A percentile compares a stretch with the other conserved stretches of the same genome.
Conservation (phyloP, 1,284 basidiomycete species). For the Austroboletus novae-zelandiae region DNA sequence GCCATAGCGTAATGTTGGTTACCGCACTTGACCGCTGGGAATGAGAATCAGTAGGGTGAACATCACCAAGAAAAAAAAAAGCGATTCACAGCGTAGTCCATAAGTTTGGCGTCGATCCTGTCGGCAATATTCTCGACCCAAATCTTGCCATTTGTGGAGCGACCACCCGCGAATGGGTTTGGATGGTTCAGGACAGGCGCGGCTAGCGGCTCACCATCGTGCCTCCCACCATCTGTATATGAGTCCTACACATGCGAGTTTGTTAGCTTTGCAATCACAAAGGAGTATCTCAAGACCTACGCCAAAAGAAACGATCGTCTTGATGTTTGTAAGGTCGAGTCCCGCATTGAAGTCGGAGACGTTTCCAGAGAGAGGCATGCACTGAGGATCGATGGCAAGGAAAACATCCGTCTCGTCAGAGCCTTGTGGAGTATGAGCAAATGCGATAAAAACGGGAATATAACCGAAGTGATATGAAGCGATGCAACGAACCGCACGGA, state of each 20-base stretch:
- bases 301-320: slow-evolving; percentile 48
- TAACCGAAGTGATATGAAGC: too few relatives aligned
- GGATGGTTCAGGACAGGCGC: slow-evolving; percentile 33
- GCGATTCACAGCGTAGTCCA: slow-evolving; percentile 25
- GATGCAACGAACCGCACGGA: too few relatives aligned
- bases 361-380: slow-evolving; percentile 37
- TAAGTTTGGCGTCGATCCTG: slow-evolving; percentile 20
- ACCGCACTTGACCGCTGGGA: slow-evolving; percentile 35
- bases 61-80: neutral
- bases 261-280: neutral
- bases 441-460: neutral
- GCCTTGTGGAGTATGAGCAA: slow-evolving; percentile 15
- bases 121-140: slow-evolving; percentile 34
- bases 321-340: slow-evolving; percentile 34
- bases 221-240: slow-evolving; percentile 34
- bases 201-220: slow-evolving; percentile 34
- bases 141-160: slow-evolving; percentile 36
- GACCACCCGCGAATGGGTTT: slow-evolving; percentile 33
- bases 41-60: neutral
- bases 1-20: slow-evolving; percentile 36
- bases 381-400: slow-evolving; percentile 42
- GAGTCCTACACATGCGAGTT: slow-evolving; percentile 24
- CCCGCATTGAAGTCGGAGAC: slow-evolving; percentile 46
- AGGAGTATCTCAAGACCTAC: slow-evolving; percentile 26
- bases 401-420: slow-evolving; percentile 30